phyloP scores from a whole-genome alignment of 2,329 filamentous ascomycete species.

The Cryphonectria naterciae region DNA sequence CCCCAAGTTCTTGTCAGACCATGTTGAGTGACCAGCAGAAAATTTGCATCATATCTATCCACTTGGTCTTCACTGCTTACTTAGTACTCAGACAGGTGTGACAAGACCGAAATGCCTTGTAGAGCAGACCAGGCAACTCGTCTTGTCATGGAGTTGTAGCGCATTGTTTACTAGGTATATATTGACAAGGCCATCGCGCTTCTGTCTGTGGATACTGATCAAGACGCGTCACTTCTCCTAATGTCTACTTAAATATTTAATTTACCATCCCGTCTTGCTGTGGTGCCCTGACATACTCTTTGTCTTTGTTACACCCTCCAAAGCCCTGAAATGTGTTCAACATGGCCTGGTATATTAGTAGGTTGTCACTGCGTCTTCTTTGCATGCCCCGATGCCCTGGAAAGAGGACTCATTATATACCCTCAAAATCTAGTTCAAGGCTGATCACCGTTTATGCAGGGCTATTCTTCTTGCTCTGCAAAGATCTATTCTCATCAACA shows the following conservation, averaged over 20 bases:
- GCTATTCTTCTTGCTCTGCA: not conserved
- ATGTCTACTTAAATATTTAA: not conserved
- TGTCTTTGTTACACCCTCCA: not conserved
- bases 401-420: not conserved
- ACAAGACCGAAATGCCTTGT: not conserved
- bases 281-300: not conserved
- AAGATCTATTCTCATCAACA: not conserved
- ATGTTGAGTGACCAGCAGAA: not conserved
- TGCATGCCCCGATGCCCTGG: too few relatives aligned
- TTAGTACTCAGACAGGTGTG: not conserved
- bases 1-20: not conserved
- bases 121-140: not conserved
- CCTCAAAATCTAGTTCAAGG: not conserved
- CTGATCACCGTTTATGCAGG: not conserved
- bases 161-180: not conserved
- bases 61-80: not conserved
- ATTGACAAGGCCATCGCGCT: not conserved
- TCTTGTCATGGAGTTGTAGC: not conserved
- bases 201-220: not conserved
- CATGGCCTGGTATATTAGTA: not conserved
- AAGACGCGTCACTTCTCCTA: too few relatives aligned
- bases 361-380: too few relatives aligned
- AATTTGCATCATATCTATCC: not conserved
- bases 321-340: not conserved
- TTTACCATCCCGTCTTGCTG: not conserved